Conservation (phyloP, 345 rosid genomes). For the Jatropha curcas region DNA sequence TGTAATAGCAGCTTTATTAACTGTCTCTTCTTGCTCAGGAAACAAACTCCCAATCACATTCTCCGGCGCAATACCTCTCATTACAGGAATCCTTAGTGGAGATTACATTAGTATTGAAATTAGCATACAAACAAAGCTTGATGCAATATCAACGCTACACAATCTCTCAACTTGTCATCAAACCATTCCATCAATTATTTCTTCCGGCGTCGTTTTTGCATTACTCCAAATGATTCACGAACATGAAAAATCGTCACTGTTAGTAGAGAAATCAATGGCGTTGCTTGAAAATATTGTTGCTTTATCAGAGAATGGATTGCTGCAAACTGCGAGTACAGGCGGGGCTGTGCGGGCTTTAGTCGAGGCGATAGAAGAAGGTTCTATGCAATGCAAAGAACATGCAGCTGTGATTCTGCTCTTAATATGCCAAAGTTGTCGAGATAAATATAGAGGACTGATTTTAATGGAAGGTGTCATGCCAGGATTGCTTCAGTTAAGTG, state of each 20-base stretch:
- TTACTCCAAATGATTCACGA: slow-evolving; percentile 51
- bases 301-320: slow-evolving; percentile 42
- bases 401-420: slow-evolving; percentile 65
- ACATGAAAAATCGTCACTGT: slow-evolving; percentile 47
- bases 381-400: slow-evolving; percentile 60
- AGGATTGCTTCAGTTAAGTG: slow-evolving; percentile 73
- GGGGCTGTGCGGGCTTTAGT: slow-evolving; percentile 62
- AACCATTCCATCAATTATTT: slow-evolving; percentile 46
- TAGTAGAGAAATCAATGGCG: slow-evolving; percentile 58
- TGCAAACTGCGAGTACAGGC: slow-evolving; percentile 29
- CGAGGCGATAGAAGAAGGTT: slow-evolving; percentile 78
- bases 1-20: slow-evolving; percentile 56
- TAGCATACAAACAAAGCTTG: slow-evolving; percentile 51
- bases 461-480: slow-evolving; percentile 81
- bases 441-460: slow-evolving; percentile 61
- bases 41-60: slow-evolving; percentile 69
- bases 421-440: slow-evolving; percentile 62
- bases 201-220: slow-evolving; percentile 48
- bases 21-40: slow-evolving; percentile 65
- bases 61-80: slow-evolving; percentile 47
- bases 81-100: slow-evolving; percentile 39
- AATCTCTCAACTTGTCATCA: slow-evolving; percentile 69
- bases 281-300: slow-evolving; percentile 50
- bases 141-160: slow-evolving; percentile 69
- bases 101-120: neutral